Percentiles rank a stretch among this genome's conserved stretches.
phyloP scores from a whole-genome alignment of 805 yeast species.

The Martiniozyma abietophila region DNA sequence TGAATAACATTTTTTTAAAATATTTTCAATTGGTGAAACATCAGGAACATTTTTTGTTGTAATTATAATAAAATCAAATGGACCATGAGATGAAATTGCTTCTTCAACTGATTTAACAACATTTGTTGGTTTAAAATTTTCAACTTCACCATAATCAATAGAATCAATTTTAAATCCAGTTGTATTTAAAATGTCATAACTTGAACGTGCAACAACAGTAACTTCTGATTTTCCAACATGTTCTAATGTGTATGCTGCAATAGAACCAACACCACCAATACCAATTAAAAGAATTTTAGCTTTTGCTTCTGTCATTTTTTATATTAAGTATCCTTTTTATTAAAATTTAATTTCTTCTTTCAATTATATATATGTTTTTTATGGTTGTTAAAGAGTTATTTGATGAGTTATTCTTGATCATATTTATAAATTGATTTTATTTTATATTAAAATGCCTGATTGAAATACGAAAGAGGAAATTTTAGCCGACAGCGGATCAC shows the following conservation, averaged over 20 bases:
- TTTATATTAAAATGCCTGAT: too few relatives aligned
- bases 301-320: too few relatives aligned
- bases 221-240: constrained; percentile 37
- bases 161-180: constrained; percentile 51
- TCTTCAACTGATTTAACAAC: constrained; percentile 27
- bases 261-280: constrained; percentile 78
- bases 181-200: constrained; percentile 39
- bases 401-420: too few relatives aligned
- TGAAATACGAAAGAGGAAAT: too few relatives aligned
- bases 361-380: too few relatives aligned
- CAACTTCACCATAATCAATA: constrained; percentile 47
- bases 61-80: constrained; percentile 48
- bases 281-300: too few relatives aligned
- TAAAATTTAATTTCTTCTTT: too few relatives aligned
- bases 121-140: constrained; percentile 45
- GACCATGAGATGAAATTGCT: constrained; percentile 31
- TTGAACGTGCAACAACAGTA: constrained; percentile 49
- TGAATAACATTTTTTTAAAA: constrained; percentile 42
- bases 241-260: constrained; percentile 55
- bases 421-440: too few relatives aligned
- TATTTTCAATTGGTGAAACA: constrained; percentile 38
- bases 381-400: too few relatives aligned
- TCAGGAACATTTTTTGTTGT: constrained; percentile 58
- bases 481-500: too few relatives aligned
- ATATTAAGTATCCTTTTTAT: too few relatives aligned